Evolutionary conservation across 2,329 filamentous ascomycete genomes (phyloP), one percentile per base, ranked within the genome.

Genomic region (Cytospora piceicola): DNA sequence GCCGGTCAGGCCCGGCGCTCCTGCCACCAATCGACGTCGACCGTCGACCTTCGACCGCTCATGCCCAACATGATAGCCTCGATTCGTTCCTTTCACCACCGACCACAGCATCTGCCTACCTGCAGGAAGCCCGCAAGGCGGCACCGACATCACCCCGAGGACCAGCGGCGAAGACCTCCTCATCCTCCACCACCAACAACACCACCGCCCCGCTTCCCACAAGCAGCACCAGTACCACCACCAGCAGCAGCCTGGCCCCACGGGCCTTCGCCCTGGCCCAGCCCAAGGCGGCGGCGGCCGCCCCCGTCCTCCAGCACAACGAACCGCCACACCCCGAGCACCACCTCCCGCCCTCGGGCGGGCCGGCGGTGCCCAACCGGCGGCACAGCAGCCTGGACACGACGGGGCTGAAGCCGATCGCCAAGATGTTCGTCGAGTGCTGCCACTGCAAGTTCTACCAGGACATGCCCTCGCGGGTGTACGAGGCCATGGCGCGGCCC

Each of bases 381-480:
- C 42, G 53, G 36, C 60, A 69, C 68, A 63, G 62, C 70, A 54
- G 14, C 52, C 66, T 64, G 2, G 63, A 67, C 36, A 65, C 65
- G 46, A 61, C 36, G 55, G 65, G 9, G 24, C 64, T 49, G 17
- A 79, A 82, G 14, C 81, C 82, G 0, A 74, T 88, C 15, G 84
- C 84, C 39, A 90, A 89, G 77, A 84, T 88, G 79, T 83, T 90
- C 34, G 86, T 89, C 15, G 82, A 89, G 72, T 90, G 87, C 75
- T 90, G 87, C 76, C 79, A 77, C 64, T 90, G 87, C 80, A 83
- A 82, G 63, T 88, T 85, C 75, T 88, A 85, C 73, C 86, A 89
- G 70, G 87, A 90, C 73, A 85, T 90, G 83, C 87, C 87, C 4
- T 85, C 82, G 59, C 83, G 84, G 63, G 78, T 89, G 27, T 89